Percentiles rank a stretch among this genome's conserved stretches.
Evolutionary conservation across 495 filamentous ascomycete genomes (phyloP).

Genomic region (Aspergillus carlsbadensis): DNA sequence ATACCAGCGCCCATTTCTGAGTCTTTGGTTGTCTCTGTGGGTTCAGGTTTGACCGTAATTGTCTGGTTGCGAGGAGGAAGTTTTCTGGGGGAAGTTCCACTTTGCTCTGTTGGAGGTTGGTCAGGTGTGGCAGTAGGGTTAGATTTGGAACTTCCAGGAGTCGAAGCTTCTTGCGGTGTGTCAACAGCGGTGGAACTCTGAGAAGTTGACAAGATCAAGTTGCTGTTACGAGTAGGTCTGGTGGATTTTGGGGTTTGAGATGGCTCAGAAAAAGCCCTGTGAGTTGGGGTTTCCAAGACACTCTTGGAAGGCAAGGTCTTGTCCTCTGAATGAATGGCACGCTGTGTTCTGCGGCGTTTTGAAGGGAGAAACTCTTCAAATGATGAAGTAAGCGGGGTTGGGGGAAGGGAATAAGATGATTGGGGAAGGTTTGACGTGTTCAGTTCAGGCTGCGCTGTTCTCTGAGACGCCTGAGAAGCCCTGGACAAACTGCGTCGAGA

Average conservation of each 20-base stretch:
- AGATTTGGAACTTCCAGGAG: not conserved
- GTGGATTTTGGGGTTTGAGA: not conserved
- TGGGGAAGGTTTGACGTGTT: constrained; percentile 17
- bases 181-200: not conserved
- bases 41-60: constrained; percentile 9
- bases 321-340: constrained; percentile 15
- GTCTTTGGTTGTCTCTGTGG: not conserved
- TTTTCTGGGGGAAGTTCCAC: constrained; percentile 5
- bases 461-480: constrained; percentile 22
- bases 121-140: constrained; percentile 7
- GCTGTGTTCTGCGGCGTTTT: constrained; percentile 29
- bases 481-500: constrained; percentile 25
- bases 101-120: constrained; percentile 8
- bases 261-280: constrained; percentile 3
- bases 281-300: not conserved
- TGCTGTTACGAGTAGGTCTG: not conserved
- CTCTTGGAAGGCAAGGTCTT: constrained; percentile 10
- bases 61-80: constrained; percentile 14
- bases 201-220: not conserved
- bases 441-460: constrained; percentile 19
- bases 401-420: constrained; percentile 25
- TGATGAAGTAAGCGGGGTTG: constrained; percentile 22
- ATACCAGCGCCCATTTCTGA: constrained; percentile 6
- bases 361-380: constrained; percentile 29
- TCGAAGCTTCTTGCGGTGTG: not conserved